Percentiles rank a stretch among this genome's conserved stretches.
Conservation (phyloP, 2,329 filamentous ascomycete species). For the Colletotrichum sp. region DNA sequence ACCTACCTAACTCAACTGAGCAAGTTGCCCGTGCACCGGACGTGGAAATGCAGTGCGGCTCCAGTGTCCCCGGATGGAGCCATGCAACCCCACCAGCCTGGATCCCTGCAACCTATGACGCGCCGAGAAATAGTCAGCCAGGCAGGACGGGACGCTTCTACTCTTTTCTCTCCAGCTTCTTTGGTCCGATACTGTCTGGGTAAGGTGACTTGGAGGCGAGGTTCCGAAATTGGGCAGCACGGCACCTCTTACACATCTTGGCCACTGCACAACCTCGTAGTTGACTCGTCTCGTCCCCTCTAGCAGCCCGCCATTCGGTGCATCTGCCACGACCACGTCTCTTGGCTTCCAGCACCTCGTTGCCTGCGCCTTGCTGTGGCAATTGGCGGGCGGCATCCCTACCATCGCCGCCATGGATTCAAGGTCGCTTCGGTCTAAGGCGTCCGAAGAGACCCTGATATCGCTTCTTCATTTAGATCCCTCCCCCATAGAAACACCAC, state of each 20-base stretch:
- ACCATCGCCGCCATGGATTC: slow-evolving; percentile 10
- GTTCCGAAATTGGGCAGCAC: neutral
- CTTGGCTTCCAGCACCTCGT: neutral
- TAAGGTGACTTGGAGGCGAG: neutral
- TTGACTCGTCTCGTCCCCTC: neutral
- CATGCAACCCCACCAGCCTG: neutral
- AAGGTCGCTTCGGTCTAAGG: slow-evolving; percentile 14
- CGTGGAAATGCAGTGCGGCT: neutral
- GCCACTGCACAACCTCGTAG: neutral
- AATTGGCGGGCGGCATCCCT: neutral
- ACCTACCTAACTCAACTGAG: too few species aligned
- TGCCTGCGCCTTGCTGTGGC: neutral
- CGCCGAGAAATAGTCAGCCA: slow-evolving; percentile 2
- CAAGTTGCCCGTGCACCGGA: neutral
- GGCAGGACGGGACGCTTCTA: neutral
- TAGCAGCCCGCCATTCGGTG: neutral
- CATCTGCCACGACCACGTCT: neutral
- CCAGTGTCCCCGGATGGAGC: neutral
- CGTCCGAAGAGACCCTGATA: slow-evolving; percentile 23
- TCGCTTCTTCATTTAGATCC: slow-evolving; percentile 25
- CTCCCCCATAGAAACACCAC: slow-evolving; percentile 57
- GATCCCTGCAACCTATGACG: slow-evolving; percentile 10
- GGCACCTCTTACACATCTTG: neutral
- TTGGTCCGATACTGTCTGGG: neutral
- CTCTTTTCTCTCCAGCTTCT: neutral